Conservation (phyloP, 2,329 filamentous ascomycete species). For the Harringtonia lauricola region DNA sequence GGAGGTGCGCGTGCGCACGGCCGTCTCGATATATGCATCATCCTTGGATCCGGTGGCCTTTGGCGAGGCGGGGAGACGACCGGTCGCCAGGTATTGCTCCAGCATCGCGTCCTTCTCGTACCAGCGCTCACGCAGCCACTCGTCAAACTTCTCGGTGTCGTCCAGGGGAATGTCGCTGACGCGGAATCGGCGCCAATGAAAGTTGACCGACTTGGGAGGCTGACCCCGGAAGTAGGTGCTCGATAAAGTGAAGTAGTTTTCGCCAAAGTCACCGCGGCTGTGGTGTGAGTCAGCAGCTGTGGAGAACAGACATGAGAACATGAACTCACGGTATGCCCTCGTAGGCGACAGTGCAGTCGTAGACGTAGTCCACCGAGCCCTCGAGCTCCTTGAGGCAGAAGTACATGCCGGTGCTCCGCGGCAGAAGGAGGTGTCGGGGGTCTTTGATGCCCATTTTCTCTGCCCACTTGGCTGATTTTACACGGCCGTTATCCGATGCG, state of each 20-base stretch:
- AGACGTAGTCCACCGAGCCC: slow-evolving; percentile 68
- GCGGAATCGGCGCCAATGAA: slow-evolving; percentile 86
- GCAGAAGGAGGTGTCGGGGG: slow-evolving; percentile 62
- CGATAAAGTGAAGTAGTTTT: slow-evolving; percentile 76
- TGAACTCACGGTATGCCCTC: slow-evolving; percentile 73
- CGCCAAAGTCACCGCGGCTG: slow-evolving; percentile 73
- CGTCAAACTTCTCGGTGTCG: slow-evolving; percentile 62
- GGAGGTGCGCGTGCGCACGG: slow-evolving; percentile 40
- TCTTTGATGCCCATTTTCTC: slow-evolving; percentile 64
- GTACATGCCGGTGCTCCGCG: slow-evolving; percentile 68
- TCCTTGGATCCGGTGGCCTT: slow-evolving; percentile 20
- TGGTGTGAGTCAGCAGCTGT: slow-evolving; percentile 6
- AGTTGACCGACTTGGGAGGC: slow-evolving; percentile 89
- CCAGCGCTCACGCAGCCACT: slow-evolving; percentile 81
- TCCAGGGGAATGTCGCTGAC: slow-evolving; percentile 72
- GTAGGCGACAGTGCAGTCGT: slow-evolving; percentile 92
- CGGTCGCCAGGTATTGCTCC: slow-evolving; percentile 68
- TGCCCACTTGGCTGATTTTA: slow-evolving; percentile 64
- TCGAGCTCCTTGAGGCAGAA: slow-evolving; percentile 71
- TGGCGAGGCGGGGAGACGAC: slow-evolving; percentile 65
- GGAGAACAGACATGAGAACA: neutral
- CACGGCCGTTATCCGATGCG: slow-evolving; percentile 56
- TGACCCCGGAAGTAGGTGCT: slow-evolving; percentile 84
- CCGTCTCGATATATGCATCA: slow-evolving; percentile 41
- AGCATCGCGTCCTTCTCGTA: slow-evolving; percentile 83